Evolutionary conservation across 2,329 filamentous ascomycete genomes (phyloP), one percentile per base, ranked within the genome.

Genomic region (Pestalotiopsis sp.): DNA sequence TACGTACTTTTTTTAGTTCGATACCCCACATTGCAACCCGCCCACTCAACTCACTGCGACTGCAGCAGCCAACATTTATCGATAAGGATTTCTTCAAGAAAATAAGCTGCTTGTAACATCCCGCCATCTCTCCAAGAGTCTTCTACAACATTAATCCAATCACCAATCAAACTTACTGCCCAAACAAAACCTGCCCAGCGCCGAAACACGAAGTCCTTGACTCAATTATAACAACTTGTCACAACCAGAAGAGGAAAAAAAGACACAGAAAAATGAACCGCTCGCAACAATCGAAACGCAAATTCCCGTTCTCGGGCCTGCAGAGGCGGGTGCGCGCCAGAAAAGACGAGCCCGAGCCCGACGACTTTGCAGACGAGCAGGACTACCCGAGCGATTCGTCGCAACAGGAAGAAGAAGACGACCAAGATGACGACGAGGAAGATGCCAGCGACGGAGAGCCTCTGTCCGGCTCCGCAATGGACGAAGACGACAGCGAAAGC

Each of bases 311-410:
- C 0, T 56, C 75, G 6, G 80, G 78, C 12, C 75, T 84, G 1
- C 80, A 83, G 69, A 78, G 83, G 68, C 79, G 83, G 57, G 84
- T 86, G 1, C 81, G 82, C 45, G 79, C 81, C 1, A 78, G 84
- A 62, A 81, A 76, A 38, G 81, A 85, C 36, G 83, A 85, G 31
- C 71, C 73, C 38, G 79, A 84, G 65, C 82, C 80, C 73, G 79
- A 36, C 31, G 31, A 84, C 52, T 70, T 78, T 5, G 81, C 82
- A 17, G 81, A 82, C 31, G 31, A 36, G 31, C 31, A 36, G 13
- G 76, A 80, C 27, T 70, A 74, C 27, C 73, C 77, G 31, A 77
- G 71, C 66, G 80, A 81, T 17, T 70, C 68, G 67, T 76, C 74
- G 66, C 72, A 69, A 64, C 72, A 68, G 45, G 65, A 39, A 27